These are phyloP conservation scores for Hevea brasiliensis DNA, from an alignment of 345 rosid genomes.

Conservation along the genomic window DNA sequence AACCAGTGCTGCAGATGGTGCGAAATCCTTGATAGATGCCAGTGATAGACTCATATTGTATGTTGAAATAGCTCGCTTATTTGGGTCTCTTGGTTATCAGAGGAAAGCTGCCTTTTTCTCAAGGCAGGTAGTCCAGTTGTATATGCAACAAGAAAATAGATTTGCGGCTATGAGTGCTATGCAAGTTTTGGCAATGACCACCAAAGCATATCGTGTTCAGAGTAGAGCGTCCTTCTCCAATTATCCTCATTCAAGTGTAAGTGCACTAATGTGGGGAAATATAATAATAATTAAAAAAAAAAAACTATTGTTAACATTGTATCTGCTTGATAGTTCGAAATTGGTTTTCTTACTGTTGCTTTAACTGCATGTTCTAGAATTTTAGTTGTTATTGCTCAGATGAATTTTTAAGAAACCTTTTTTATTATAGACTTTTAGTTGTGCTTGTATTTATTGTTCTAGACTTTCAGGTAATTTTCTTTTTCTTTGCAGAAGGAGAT, in stretches of 20 bases:
- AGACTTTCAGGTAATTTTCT: background rate
- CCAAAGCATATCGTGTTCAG: constrained; percentile 89
- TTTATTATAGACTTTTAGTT: background rate
- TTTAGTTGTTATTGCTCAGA: background rate
- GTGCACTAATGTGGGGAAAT: constrained; percentile 20
- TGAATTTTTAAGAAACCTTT: background rate
- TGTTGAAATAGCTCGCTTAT: constrained; percentile 91
- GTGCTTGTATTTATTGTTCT: too few species aligned
- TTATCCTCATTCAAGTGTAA: constrained; percentile 48
- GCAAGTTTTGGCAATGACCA: constrained; percentile 94
- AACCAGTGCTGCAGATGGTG: constrained; percentile 94
- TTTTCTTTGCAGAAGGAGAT: constrained; percentile 45
- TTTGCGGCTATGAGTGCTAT: constrained; percentile 93
- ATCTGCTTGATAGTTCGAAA: background rate
- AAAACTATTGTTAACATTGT: background rate
- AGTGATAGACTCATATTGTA: constrained; percentile 84
- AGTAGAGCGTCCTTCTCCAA: constrained; percentile 75
- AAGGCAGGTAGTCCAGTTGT: constrained; percentile 96
- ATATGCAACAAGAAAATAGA: constrained; percentile 89
- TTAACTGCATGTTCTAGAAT: background rate
- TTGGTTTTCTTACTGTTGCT: background rate
- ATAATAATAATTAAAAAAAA: too few species aligned
- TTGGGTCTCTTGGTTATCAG: constrained; percentile 87
- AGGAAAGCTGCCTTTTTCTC: constrained; percentile 97
- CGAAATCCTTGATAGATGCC: constrained; percentile 90